These are phyloP conservation scores for Wickerhamomyces tratensis DNA, from an alignment of 805 yeast species.

Conservation along the genomic window DNA sequence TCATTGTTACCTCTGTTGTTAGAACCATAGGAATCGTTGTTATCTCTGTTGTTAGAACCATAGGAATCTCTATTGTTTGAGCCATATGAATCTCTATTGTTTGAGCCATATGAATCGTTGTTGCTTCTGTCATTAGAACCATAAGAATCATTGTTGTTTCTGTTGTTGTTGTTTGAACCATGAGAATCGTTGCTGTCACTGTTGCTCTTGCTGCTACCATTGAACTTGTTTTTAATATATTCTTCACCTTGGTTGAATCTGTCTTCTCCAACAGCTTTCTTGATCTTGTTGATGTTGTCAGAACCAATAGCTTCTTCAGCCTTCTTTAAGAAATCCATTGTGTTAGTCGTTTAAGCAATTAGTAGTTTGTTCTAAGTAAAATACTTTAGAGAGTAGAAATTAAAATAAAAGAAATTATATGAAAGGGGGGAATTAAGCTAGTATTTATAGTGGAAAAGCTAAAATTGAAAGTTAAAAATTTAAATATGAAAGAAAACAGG, in stretches of 20 bases:
- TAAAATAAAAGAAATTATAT: too few relatives aligned
- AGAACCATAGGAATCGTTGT: slow-evolving; percentile 14
- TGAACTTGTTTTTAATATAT: slow-evolving; percentile 19
- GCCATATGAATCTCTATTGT: slow-evolving; percentile 10
- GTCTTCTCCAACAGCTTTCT: slow-evolving; percentile 21
- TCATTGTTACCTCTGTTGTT: slow-evolving; percentile 1
- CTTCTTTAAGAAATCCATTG: slow-evolving; percentile 16
- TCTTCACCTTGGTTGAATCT: slow-evolving; percentile 21
- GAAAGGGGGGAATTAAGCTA: too few relatives aligned
- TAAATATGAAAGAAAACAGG: too few relatives aligned
- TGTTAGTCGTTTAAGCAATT: too few relatives aligned
- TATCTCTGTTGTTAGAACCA: slow-evolving; percentile 10
- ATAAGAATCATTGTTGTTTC: slow-evolving; percentile 19
- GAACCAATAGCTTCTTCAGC: slow-evolving; percentile 21
- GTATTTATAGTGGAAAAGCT: too few relatives aligned
- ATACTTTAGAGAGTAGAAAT: too few relatives aligned
- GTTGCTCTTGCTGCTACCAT: slow-evolving; percentile 5
- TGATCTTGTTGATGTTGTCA: slow-evolving; percentile 19
- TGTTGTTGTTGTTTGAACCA: slow-evolving; percentile 10
- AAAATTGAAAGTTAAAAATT: too few relatives aligned
- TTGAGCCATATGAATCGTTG: slow-evolving; percentile 15
- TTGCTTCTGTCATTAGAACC: slow-evolving; percentile 14
- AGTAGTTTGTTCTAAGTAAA: too few relatives aligned
- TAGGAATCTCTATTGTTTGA: slow-evolving; percentile 7
- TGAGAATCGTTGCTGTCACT: slow-evolving; percentile 11